Evolutionary conservation across 495 filamentous ascomycete species (phyloP).

Genomic region (Patellaria atrata): DNA sequence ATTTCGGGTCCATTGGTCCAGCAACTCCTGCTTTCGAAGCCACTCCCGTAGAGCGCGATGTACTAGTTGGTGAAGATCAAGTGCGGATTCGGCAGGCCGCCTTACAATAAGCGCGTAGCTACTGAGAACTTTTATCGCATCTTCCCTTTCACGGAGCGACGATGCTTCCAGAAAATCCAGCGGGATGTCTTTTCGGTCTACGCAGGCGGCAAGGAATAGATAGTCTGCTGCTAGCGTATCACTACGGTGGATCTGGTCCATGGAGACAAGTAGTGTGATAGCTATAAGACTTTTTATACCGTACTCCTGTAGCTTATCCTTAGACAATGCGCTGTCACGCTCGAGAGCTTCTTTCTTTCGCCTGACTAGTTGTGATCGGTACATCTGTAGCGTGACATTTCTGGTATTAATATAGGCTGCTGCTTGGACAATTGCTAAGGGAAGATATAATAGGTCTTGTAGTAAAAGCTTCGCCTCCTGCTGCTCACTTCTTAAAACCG

Average conservation of each 20-base stretch:
- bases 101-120: conserved; percentile 23
- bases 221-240: conserved; percentile 17
- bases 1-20: conserved; percentile 8
- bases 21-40: conserved; percentile 17
- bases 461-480: neutral
- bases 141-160: conserved; percentile 1
- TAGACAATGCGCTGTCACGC: conserved; percentile 10
- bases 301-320: conserved; percentile 6
- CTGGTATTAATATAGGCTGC: conserved; percentile 22
- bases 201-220: conserved; percentile 17
- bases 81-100: conserved; percentile 5
- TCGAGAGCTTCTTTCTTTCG: conserved; percentile 9
- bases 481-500: conserved; percentile 1
- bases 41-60: conserved; percentile 27
- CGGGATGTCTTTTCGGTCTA: conserved; percentile 25
- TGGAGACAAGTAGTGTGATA: conserved; percentile 18
- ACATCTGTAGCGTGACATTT: conserved; percentile 8
- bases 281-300: conserved; percentile 15
- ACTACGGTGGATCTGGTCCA: conserved; percentile 13
- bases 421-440: conserved; percentile 22
- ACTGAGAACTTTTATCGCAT: conserved; percentile 25
- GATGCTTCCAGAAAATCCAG: conserved; percentile 13
- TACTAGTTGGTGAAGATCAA: conserved; percentile 27
- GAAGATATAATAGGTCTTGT: conserved; percentile 13
- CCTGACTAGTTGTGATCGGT: conserved; percentile 6